Percentiles rank a stretch among this genome's conserved stretches.
These are phyloP conservation scores for Yamadazyma sp. DNA, from an alignment of 1,139 yeast genomes.

Conservation along the genomic window DNA sequence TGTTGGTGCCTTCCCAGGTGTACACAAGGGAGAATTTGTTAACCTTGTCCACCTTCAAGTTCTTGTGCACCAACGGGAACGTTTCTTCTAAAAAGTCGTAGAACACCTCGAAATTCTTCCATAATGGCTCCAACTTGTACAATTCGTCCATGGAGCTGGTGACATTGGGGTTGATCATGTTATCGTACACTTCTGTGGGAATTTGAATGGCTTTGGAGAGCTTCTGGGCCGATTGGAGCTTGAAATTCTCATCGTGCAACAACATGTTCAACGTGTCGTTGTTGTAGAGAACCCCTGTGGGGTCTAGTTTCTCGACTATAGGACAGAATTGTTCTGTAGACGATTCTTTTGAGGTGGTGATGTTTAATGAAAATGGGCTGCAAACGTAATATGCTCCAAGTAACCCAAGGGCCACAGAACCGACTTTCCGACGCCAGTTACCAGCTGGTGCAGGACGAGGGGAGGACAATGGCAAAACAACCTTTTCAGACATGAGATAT, in stretches of 20 bases:
- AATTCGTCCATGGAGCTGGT: slow-evolving; percentile 24
- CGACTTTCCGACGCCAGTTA: neutral
- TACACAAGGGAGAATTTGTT: slow-evolving; percentile 34
- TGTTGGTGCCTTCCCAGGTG: slow-evolving; percentile 35
- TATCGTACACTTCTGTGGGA: slow-evolving; percentile 64
- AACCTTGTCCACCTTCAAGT: slow-evolving; percentile 29
- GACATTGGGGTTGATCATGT: slow-evolving; percentile 28
- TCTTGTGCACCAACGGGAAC: slow-evolving; percentile 33
- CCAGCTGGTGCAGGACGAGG: neutral
- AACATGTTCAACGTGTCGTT: slow-evolving; percentile 25
- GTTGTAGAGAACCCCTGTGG: slow-evolving; percentile 22
- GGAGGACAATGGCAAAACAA: neutral
- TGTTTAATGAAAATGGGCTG: no score
- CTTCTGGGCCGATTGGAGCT: slow-evolving; percentile 38
- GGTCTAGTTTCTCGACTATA: slow-evolving; percentile 31
- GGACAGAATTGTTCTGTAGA: slow-evolving; percentile 38
- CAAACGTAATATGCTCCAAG: neutral
- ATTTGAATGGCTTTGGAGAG: slow-evolving; percentile 57
- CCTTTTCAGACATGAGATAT: neutral
- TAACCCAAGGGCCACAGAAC: neutral
- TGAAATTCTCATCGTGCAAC: slow-evolving; percentile 38
- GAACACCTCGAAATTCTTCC: slow-evolving; percentile 32
- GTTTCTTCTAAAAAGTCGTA: slow-evolving; percentile 28
- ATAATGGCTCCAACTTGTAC: slow-evolving; percentile 27
- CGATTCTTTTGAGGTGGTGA: no score